Base-by-base conservation (phyloP, 495 filamentous ascomycete genomes). In the Terfezia claveryi region DNA sequence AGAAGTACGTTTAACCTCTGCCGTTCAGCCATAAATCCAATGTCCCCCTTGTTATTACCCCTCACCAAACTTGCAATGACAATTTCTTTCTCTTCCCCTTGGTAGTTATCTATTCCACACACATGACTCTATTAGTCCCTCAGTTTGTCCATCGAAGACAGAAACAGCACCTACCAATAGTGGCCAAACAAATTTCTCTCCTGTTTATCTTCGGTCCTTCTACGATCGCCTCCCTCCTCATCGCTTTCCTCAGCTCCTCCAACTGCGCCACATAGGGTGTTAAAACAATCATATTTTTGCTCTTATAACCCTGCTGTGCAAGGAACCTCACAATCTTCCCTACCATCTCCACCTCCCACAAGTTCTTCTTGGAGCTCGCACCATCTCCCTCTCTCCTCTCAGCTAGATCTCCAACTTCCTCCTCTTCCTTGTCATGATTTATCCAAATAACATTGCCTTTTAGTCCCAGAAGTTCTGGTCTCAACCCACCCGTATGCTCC, bases 21-120 rank as follows among this genome's bases (percentile, higher is more conserved):
- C 0, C 79, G 77, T 0, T 77, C 68, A 10, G 71, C 57, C 79
- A 89, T 83, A 66, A 89, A 89, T 0, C 84, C 83, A 38, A 86
- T 82, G 38, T 85, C 80, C 0, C 74, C 71, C 0, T 56, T 54
- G 1, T 66, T 57, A 58, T 87, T 89, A 62, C 81, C 81, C 10
- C 84, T 69, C 0, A 81, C 85, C 6, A 87, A 64, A 0, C 75
- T 76, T 0, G 67, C 78, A 37, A 89, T 71, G 1, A 87, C 81
- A 27, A 87, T 82, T 7, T 87, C 76, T 51, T 77, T 81, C 56
- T 89, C 83, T 58, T 89, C 83, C 3, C 84, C 84, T 64, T 87
- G 84, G 56, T 81, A 89, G 55, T 87, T 87, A 60, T 87, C 82
- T 80, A 51, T 14, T 12, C n/a, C 14, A 20, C 14, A 38, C 14